Evolutionary conservation across 148 eudicot genomes (phyloP), one percentile per base, ranked within the genome.

Genomic region (Rhododendron simsii): DNA sequence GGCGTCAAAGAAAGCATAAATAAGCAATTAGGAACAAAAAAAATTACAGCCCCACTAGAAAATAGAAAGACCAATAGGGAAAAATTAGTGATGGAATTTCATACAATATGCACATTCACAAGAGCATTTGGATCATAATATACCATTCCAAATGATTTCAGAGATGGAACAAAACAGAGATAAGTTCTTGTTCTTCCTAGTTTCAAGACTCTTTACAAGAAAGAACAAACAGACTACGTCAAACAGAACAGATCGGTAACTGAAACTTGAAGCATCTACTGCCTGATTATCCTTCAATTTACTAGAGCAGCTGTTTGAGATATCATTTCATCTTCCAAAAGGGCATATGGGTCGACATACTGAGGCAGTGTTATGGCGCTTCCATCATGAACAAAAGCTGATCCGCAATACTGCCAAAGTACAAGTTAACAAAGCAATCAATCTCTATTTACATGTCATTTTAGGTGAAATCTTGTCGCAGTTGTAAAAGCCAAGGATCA

Each of bases 381-480:
- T 84, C 87, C 98, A 55, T 92, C 95, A 74, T 96, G 99, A 75
- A 96, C 86, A 85, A 96, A 95, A 53, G 90, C 74, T 18, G 95
- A 89, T 82, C 98, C 99, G 69, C 95, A 94, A 83, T 92, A 95
- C 99, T 95, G 95, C 87, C 67, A 1, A 80, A 4, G 16, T 13
- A 71, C 76, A 30, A 71, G 76, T 71, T 5, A 33, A 71, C 3
- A 81, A 69, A 41, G 57, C 74, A 16, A 79, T 51, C 26, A 80
- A 26, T 47, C 39, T 26, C 37, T 18, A 44, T 50, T 51, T 84
- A 33, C 73, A n/a, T 4, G 44, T 4, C 26, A 81, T 51, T 53
- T 53, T 81, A 55, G 71, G 16, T 7, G 11, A 57, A 20, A 39
- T 55, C 20, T 0, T n/a, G 7, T 7, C 2, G 30, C 47, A 81